Evolutionary conservation across 2,329 filamentous ascomycete species (phyloP).

Genomic region (Fusarium decemcellulare): DNA sequence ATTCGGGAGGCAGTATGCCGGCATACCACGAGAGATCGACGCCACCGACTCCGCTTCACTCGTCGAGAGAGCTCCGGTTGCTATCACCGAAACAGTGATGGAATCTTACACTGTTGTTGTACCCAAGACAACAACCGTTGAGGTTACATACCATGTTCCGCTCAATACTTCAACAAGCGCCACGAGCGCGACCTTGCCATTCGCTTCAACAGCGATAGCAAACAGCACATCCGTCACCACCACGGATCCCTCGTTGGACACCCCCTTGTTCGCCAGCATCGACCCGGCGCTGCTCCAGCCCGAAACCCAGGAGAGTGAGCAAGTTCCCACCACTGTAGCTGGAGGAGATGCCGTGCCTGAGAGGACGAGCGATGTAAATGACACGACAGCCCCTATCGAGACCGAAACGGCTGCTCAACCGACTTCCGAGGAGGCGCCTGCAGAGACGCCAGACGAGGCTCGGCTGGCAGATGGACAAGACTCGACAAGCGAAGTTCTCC

Average conservation of each 20-base stretch:
- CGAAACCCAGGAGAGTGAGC: conserved; percentile 21
- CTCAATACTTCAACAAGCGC: conserved; percentile 25
- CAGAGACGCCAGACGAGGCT: conserved; percentile 21
- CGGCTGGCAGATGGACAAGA: conserved; percentile 16
- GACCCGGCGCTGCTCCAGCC: conserved; percentile 27
- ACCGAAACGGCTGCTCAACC: not conserved
- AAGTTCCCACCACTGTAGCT: conserved; percentile 23
- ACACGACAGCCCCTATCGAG: conserved; percentile 17
- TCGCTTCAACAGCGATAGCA: conserved; percentile 28
- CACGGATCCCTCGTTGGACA: conserved; percentile 16
- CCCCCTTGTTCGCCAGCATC: conserved; percentile 30
- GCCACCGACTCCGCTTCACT: conserved; percentile 33
- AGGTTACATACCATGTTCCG: conserved; percentile 36
- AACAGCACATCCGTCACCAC: conserved; percentile 16
- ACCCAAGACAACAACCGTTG: conserved; percentile 34
- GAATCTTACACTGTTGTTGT: conserved; percentile 31
- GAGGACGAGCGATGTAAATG: conserved; percentile 16
- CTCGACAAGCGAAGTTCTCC: conserved; percentile 30
- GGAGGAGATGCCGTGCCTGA: conserved; percentile 24
- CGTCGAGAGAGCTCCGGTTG: conserved; percentile 30
- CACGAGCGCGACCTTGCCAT: conserved; percentile 12
- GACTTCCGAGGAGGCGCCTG: conserved; percentile 7
- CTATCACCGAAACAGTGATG: conserved; percentile 38
- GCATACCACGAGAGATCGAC: conserved; percentile 58
- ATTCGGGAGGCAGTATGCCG: conserved; percentile 67